A percentile compares a stretch with the other conserved stretches of the same genome.
Evolutionary conservation across 139 green algal genomes (phyloP).

Genomic region (Chlamydomonas sphaeroides): DNA sequence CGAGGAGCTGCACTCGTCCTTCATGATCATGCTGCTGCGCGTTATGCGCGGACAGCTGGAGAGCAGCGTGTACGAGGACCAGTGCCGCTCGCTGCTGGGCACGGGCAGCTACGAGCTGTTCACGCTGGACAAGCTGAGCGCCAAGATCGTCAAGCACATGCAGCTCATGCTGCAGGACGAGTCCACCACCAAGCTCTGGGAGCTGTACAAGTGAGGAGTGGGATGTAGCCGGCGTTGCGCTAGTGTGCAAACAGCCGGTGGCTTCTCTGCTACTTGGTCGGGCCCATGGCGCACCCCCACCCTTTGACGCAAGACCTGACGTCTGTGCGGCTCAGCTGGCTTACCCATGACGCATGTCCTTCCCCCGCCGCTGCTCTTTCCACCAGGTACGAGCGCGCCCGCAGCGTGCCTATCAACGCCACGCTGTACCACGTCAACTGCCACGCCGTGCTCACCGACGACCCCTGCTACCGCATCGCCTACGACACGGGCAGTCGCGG

Average conservation of each 20-base stretch:
- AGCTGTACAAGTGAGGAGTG: constrained; percentile 43
- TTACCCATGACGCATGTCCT: too few species aligned
- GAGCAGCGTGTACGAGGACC: constrained; percentile 72
- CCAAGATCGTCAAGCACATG: constrained; percentile 92
- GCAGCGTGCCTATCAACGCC: constrained; percentile 21
- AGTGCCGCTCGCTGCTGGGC: constrained; percentile 74
- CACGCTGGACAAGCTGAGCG: constrained; percentile 95
- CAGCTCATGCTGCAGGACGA: constrained; percentile 78
- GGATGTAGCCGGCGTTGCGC: not conserved
- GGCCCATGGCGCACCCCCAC: too few species aligned
- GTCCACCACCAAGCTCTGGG: constrained; percentile 51
- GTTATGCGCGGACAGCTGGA: constrained; percentile 69
- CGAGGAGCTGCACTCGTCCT: constrained; percentile 57
- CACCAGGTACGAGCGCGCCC: constrained; percentile 46
- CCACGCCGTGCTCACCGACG: constrained; percentile 62
- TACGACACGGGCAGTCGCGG: constrained; percentile 18
- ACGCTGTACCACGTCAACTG: constrained; percentile 59
- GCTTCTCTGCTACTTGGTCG: too few species aligned
- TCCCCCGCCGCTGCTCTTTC: too few species aligned
- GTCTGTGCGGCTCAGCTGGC: too few species aligned
- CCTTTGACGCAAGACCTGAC: too few species aligned
- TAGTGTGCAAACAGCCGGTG: too few species aligned
- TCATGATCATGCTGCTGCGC: constrained; percentile 60
- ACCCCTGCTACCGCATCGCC: constrained; percentile 77
- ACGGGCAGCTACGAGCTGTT: constrained; percentile 94